These are phyloP conservation scores for Neofusicoccum ribis DNA, from an alignment of 2,329 filamentous ascomycete genomes.

Conservation along the genomic window DNA sequence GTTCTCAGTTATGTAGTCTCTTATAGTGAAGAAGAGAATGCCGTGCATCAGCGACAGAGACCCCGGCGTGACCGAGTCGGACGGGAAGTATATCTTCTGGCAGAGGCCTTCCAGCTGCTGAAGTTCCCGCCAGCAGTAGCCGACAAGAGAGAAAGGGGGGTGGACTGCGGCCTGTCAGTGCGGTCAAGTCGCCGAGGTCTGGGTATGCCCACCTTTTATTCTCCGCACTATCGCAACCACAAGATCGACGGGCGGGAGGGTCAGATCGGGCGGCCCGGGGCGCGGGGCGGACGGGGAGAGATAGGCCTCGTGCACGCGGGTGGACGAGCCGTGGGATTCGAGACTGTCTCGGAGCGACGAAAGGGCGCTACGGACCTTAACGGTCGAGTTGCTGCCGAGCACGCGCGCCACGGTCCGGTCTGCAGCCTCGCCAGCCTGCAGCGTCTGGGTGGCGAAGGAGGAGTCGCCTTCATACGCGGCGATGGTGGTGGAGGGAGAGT, in stretches of 20 bases:
- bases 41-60: conserved; percentile 43
- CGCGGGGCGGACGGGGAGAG: not conserved
- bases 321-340: conserved; percentile 23
- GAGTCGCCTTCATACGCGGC: conserved; percentile 52
- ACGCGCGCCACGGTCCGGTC: conserved; percentile 38
- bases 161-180: not conserved
- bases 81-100: conserved; percentile 45
- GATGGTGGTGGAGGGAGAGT: conserved; percentile 31
- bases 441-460: conserved; percentile 50
- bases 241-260: conserved; percentile 33
- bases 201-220: conserved; percentile 30
- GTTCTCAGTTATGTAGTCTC: conserved; percentile 30
- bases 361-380: conserved; percentile 35
- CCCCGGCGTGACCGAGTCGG: conserved; percentile 42
- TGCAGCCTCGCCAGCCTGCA: conserved; percentile 47
- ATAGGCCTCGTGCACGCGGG: conserved; percentile 23
- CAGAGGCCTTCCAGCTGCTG: conserved; percentile 27
- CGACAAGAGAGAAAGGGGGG: conserved; percentile 3
- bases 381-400: conserved; percentile 26
- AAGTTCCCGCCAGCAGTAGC: not conserved
- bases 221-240: conserved; percentile 30
- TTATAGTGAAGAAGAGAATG: conserved; percentile 40
- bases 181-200: no score
- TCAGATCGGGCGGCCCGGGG: conserved; percentile 21
- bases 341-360: conserved; percentile 36